Conservation (phyloP, 495 filamentous ascomycete genomes). For the Chlorociboria aeruginascens region DNA sequence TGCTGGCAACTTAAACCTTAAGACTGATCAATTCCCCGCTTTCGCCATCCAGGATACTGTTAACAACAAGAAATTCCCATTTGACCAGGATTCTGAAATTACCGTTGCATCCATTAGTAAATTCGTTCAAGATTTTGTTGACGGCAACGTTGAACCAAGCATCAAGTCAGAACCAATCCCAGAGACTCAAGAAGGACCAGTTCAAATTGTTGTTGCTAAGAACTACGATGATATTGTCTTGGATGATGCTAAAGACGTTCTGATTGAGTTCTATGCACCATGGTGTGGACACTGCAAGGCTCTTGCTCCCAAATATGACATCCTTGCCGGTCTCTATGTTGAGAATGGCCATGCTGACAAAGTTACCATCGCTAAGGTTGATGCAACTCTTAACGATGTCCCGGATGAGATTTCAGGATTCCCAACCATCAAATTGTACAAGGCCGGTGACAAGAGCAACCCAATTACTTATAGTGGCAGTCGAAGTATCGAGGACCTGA, state of each 20-base stretch:
- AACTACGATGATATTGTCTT: conserved; percentile 90
- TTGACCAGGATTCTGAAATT: conserved; percentile 72
- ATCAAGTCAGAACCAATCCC: conserved; percentile 98
- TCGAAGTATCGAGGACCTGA: conserved; percentile 87
- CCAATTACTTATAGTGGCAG: conserved; percentile 81
- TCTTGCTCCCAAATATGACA: conserved; percentile 79
- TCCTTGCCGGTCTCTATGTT: conserved; percentile 73
- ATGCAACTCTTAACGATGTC: conserved; percentile 93
- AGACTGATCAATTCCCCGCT: conserved; percentile 86
- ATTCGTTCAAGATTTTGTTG: conserved; percentile 81
- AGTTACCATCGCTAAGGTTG: conserved; percentile 93
- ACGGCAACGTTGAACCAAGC: conserved; percentile 83
- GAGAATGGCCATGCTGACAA: conserved; percentile 61
- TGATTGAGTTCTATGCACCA: conserved; percentile 96
- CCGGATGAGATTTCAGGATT: conserved; percentile 95
- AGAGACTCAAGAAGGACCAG: conserved; percentile 84
- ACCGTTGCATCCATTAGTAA: conserved; percentile 60
- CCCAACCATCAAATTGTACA: conserved; percentile 98
- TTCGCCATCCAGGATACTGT: conserved; percentile 95
- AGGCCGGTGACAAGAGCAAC: conserved; percentile 74
- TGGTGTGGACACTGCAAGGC: conserved; percentile 99
- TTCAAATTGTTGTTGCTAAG: conserved; percentile 83
- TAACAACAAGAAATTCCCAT: conserved; percentile 97
- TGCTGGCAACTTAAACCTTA: conserved; percentile 93
- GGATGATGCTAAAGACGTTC: conserved; percentile 89